A percentile compares a stretch with the other conserved stretches of the same genome.
Conservation (phyloP, 73 alveolate species). For the Blepharisma stoltei region DNA sequence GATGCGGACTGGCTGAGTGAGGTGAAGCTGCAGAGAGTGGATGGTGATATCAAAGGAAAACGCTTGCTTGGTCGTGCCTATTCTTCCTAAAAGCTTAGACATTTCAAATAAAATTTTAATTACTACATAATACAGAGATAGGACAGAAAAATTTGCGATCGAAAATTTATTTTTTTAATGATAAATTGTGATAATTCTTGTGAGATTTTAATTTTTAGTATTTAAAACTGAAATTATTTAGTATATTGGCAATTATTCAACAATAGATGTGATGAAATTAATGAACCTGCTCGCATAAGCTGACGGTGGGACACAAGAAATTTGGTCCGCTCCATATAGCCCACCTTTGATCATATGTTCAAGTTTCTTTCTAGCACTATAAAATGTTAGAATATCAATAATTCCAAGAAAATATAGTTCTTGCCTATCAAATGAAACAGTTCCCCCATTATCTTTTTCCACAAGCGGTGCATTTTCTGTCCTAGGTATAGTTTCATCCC, state of each 20-base stretch:
- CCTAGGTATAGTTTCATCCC: constrained; percentile 30
- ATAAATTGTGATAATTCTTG: too few species aligned
- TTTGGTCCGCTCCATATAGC: constrained; percentile 60
- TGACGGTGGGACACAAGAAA: constrained; percentile 76
- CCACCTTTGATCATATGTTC: constrained; percentile 79
- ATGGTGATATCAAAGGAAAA: constrained; percentile 3
- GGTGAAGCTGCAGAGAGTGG: background rate
- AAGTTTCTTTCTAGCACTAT: constrained; percentile 72
- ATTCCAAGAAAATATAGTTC: constrained; percentile 65
- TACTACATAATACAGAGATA: too few species aligned
- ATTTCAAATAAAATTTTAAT: background rate
- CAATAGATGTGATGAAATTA: constrained; percentile 46
- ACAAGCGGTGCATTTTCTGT: background rate
- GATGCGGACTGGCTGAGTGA: constrained; percentile 8
- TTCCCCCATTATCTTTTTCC: constrained; percentile 29
- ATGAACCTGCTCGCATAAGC: constrained; percentile 64
- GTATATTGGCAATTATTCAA: background rate
- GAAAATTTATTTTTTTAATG: too few species aligned
- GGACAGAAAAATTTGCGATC: too few species aligned
- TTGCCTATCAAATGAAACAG: constrained; percentile 23
- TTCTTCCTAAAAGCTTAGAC: constrained; percentile 17
- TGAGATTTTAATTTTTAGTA: too few species aligned
- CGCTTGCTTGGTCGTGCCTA: constrained; percentile 10
- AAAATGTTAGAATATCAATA: constrained; percentile 79
- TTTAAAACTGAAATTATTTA: too few species aligned